These are phyloP conservation scores for Coprinopsis cinerea DNA, from an alignment of 768 basidiomycete species.

Conservation along the genomic window DNA sequence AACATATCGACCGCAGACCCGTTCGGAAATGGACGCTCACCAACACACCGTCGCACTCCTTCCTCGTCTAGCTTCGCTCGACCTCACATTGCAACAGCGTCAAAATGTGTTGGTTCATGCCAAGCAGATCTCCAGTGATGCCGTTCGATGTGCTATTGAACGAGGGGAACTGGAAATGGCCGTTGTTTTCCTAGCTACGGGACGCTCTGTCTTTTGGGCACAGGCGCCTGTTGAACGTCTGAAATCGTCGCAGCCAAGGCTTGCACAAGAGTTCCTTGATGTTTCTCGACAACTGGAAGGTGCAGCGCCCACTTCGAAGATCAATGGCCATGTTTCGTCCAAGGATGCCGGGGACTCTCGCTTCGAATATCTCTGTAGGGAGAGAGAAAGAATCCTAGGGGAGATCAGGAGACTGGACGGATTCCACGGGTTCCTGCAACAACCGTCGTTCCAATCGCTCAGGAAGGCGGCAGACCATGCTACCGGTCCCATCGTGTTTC, in stretches of 20 bases:
- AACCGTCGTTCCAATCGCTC: not conserved
- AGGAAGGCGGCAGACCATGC: not conserved
- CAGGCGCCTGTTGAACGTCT: not conserved
- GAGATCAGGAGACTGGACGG: not conserved
- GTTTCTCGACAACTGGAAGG: not conserved
- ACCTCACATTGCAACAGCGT: not conserved
- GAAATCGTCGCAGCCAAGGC: not conserved
- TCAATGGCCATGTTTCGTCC: not conserved
- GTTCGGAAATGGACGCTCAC: not conserved
- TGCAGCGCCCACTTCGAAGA: not conserved
- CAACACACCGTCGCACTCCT: not conserved
- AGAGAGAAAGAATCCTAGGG: not conserved
- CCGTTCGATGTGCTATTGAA: not conserved
- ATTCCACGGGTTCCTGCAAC: not conserved
- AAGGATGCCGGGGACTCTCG: too few species aligned
- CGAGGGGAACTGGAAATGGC: not conserved
- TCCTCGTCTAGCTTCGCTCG: not conserved
- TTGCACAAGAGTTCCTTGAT: not conserved
- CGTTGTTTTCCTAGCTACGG: not conserved
- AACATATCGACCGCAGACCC: too few species aligned
- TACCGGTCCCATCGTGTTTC: not conserved
- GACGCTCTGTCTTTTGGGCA: not conserved
- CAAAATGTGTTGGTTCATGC: not conserved
- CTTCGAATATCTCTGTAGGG: too few species aligned
- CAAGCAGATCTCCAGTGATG: not conserved